phyloP scores from a whole-genome alignment of 768 basidiomycete genomes.

The Russula sp. region DNA sequence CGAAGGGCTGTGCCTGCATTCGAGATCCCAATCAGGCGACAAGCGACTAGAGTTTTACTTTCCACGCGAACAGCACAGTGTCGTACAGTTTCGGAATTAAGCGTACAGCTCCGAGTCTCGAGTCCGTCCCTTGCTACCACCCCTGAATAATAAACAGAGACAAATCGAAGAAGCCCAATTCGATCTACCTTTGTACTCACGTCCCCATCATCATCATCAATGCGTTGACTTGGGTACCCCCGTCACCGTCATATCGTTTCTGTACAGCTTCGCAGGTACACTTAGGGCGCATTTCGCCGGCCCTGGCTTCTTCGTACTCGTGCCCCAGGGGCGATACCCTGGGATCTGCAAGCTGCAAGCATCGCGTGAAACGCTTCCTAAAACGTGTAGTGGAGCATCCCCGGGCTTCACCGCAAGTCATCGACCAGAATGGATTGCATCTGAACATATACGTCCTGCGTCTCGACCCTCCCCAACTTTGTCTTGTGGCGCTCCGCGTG shows the following conservation, averaged over 20 bases:
- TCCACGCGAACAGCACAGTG: not conserved
- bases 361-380: conserved; percentile 10
- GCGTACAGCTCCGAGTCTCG: conserved; percentile 15
- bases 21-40: conserved; percentile 19
- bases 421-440: conserved; percentile 13
- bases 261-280: not conserved
- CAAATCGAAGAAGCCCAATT: conserved; percentile 18
- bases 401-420: conserved; percentile 7
- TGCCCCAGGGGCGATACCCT: conserved; percentile 2
- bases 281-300: not conserved
- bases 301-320: not conserved
- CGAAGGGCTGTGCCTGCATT: conserved; percentile 14
- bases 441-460: conserved; percentile 12
- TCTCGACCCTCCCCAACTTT: conserved; percentile 9
- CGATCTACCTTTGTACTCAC: conserved; percentile 13
- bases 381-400: conserved; percentile 10
- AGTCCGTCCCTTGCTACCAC: conserved; percentile 10
- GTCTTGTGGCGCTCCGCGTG: conserved; percentile 16
- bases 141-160: conserved; percentile 6
- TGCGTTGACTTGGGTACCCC: not conserved
- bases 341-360: conserved; percentile 11
- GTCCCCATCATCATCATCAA: not conserved
- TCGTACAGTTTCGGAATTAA: conserved; percentile 14
- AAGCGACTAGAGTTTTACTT: conserved; percentile 8
- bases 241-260: conserved; percentile 2